Evolutionary conservation across 306 rosid genomes (phyloP).

Genomic region (Pachyrhizus erosus): DNA sequence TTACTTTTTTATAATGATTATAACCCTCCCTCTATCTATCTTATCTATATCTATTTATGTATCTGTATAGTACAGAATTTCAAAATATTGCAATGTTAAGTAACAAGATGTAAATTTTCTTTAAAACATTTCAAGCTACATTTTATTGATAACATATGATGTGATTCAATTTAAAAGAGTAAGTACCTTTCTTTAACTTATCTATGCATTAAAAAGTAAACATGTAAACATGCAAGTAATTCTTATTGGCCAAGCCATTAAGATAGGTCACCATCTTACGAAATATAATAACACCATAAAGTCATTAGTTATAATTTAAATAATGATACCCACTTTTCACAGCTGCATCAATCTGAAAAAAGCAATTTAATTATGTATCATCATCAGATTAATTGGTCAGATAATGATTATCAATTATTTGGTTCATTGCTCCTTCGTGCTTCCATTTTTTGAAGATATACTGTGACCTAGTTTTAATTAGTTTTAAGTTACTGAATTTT

Average conservation of each 20-base stretch:
- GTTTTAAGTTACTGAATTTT: background rate
- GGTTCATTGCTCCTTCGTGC: constrained; percentile 34
- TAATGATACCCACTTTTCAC: constrained; percentile 46
- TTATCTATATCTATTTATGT: no score
- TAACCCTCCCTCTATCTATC: background rate
- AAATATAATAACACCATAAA: constrained; percentile 31
- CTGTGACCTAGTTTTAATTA: background rate
- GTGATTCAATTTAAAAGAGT: background rate
- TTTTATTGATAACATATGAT: background rate
- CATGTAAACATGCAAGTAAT: background rate
- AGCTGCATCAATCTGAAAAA: constrained; percentile 35
- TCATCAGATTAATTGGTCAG: constrained; percentile 47
- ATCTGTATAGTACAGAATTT: background rate
- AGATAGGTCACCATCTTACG: constrained; percentile 24
- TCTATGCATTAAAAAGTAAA: background rate
- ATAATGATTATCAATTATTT: constrained; percentile 46
- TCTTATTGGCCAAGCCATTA: constrained; percentile 24
- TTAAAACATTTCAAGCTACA: background rate
- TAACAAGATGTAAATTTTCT: background rate
- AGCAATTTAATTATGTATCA: constrained; percentile 41
- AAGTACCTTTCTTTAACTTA: background rate
- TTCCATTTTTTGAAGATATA: background rate
- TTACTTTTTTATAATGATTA: background rate
- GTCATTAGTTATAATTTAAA: constrained; percentile 36
- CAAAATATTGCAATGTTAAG: background rate